Evolutionary conservation across 495 filamentous ascomycete genomes (phyloP).

Genomic region (Aspergillus homomorphus): DNA sequence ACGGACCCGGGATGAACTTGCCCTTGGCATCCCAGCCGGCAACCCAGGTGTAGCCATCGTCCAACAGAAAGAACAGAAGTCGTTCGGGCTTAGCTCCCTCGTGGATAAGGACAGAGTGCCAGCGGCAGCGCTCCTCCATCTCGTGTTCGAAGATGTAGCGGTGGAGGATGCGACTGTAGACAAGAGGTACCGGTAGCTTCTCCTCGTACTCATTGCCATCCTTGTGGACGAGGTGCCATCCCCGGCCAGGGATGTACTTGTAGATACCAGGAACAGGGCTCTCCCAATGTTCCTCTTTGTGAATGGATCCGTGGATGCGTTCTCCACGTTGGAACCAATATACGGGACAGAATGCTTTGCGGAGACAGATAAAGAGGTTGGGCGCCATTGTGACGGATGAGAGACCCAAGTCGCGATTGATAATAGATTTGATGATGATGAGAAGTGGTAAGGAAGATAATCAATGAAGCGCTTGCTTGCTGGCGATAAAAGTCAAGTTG

Average conservation of each 20-base stretch:
- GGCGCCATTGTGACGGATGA: conserved; percentile 36
- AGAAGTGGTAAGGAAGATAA: conserved; percentile 10
- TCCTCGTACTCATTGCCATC: conserved; percentile 39
- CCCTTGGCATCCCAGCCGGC: conserved; percentile 45
- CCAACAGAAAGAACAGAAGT: conserved; percentile 44
- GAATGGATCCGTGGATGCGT: conserved; percentile 35
- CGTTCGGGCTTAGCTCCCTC: conserved; percentile 35
- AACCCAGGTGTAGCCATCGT: conserved; percentile 44
- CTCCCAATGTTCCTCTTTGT: conserved; percentile 46
- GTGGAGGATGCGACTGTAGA: conserved; percentile 48
- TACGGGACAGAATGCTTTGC: conserved; percentile 38
- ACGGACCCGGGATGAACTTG: conserved; percentile 44
- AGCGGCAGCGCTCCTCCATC: conserved; percentile 42
- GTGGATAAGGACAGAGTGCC: conserved; percentile 34
- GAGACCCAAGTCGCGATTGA: conserved; percentile 2
- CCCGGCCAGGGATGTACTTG: conserved; percentile 41
- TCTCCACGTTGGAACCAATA: conserved; percentile 47
- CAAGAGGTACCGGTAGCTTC: conserved; percentile 37
- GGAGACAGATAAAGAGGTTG: conserved; percentile 46
- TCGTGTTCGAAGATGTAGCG: conserved; percentile 46
- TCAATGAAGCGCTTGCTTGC: conserved; percentile 23
- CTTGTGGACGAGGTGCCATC: conserved; percentile 43
- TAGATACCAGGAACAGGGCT: conserved; percentile 44
- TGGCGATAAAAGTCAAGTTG: conserved; percentile 23
- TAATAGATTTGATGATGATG: conserved; percentile 8